Conservation (phyloP, 2,329 filamentous ascomycete species). For the Graphiopsis chlorocephala region DNA sequence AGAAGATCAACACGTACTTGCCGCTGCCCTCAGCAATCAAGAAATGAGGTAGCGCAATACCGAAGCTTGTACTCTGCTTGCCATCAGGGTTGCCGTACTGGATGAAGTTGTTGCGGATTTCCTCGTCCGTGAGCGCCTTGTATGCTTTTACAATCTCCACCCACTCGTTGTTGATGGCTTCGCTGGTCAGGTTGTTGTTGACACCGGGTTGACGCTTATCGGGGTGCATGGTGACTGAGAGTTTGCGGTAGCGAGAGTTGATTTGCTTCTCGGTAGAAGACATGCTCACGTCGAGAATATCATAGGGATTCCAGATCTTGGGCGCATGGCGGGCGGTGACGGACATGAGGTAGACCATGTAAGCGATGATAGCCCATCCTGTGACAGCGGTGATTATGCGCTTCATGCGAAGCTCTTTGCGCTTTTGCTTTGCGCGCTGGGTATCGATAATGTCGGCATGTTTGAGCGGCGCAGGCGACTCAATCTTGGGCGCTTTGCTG, state of each 20-base stretch:
- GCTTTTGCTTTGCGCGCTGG: conserved; percentile 81
- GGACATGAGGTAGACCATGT: conserved; percentile 88
- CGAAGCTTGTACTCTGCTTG: conserved; percentile 97
- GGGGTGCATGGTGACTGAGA: conserved; percentile 84
- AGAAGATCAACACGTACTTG: conserved; percentile 90
- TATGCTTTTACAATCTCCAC: conserved; percentile 97
- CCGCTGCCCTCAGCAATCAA: conserved; percentile 91
- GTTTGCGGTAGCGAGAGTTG: conserved; percentile 82
- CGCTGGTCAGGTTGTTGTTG: conserved; percentile 82
- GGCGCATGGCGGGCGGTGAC: conserved; percentile 68
- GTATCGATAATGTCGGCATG: conserved; percentile 79
- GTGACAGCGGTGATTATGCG: conserved; percentile 70
- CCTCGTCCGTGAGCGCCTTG: conserved; percentile 95
- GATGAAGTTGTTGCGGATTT: conserved; percentile 93
- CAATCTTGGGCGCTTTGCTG: conserved; percentile 77
- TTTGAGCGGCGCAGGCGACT: conserved; percentile 74
- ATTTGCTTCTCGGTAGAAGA: conserved; percentile 85
- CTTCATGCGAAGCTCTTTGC: conserved; percentile 85
- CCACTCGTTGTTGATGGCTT: conserved; percentile 81
- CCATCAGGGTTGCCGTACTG: conserved; percentile 96
- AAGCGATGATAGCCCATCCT: conserved; percentile 81
- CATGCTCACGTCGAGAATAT: conserved; percentile 83
- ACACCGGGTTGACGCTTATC: conserved; percentile 86
- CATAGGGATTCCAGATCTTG: conserved; percentile 95
- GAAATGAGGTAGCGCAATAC: conserved; percentile 90